A percentile compares a stretch with the other conserved stretches of the same genome.
phyloP scores from a whole-genome alignment of 805 yeast genomes.

The Hanseniaspora occidentalis region DNA sequence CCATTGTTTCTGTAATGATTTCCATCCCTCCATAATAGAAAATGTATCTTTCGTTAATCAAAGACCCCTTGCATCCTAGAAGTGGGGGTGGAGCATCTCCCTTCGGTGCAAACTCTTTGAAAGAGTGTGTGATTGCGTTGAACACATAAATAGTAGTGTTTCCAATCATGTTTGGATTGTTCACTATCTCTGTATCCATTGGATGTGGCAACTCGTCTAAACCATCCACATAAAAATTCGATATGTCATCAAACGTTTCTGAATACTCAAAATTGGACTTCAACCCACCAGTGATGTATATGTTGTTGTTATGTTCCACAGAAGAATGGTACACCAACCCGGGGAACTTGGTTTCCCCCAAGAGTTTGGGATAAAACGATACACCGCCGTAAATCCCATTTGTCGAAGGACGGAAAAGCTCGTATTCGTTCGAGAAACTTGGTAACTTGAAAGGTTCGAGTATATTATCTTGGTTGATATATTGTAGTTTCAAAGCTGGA shows the following conservation, averaged over 20 bases:
- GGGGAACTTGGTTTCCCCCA: conserved; percentile 31
- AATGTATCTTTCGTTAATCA: conserved; percentile 42
- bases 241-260: conserved; percentile 11
- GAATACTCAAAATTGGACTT: conserved; percentile 11
- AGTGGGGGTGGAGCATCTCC: conserved; percentile 43
- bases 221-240: conserved; percentile 27
- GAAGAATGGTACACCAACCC: conserved; percentile 33
- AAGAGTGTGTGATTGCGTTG: conserved; percentile 29
- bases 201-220: conserved; percentile 34
- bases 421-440: no score
- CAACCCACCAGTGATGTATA: conserved; percentile 35
- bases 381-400: conserved; percentile 14
- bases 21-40: conserved; percentile 64
- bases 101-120: conserved; percentile 21
- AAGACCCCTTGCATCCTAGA: conserved; percentile 34
- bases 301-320: conserved; percentile 26
- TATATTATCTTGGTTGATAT: not conserved
- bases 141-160: conserved; percentile 27
- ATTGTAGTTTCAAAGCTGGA: not conserved
- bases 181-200: conserved; percentile 28
- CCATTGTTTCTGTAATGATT: conserved; percentile 23
- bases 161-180: conserved; percentile 30
- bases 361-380: conserved; percentile 17
- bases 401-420: no score
- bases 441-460: no score